Base-by-base conservation (phyloP, 2,329 filamentous ascomycete genomes). In the Mycogone perniciosa region DNA sequence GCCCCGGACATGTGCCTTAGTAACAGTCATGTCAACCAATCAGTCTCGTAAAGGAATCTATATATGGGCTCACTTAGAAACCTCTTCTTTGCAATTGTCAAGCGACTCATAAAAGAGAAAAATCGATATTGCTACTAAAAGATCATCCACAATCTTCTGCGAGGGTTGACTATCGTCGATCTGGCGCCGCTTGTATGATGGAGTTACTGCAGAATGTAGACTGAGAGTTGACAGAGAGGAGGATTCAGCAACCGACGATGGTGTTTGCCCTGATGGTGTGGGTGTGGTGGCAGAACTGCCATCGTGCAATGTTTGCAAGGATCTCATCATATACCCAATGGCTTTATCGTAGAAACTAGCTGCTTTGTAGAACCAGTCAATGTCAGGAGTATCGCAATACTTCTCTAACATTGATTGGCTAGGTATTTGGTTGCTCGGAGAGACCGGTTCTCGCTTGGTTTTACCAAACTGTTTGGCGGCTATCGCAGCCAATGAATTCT, bases 271-370 rank as follows among this genome's bases (percentile, higher is more conserved):
- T 11, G 48, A 42, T 9, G 48, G 40, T n/a, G 42, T 31, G 33
- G 42, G 33, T 27, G 48, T 34, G 26, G 41, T 50, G 20, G 20
- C 20, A 20, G 20, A 20, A 20, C 20, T 8, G 13, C 44, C 43
- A 11, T 52, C 48, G 6, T 48, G 45, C n/a, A 56, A 34, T 9
- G 46, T 55, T 47, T 56, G 54, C 27, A 56, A 27, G 29, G 44
- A 34, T n/a, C 42, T 44, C 50, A 58, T 54, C 54, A 58, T 58
- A 38, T 58, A 52, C 3, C 52, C 41, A 10, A 58, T 58, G 7
- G 56, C 56, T 34, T 55, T 58, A 46, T 56, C 54, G 20, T 58
- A 56, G 35, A 58, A 58, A 30, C 56, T 58, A n/a, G 56, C 56
- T 7, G 56, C 54, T 34, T 56, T 54, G 38, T 56, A 57, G 40